These are phyloP conservation scores for Calonectria pseudoturangicola DNA, from an alignment of 2,329 filamentous ascomycete genomes.

Conservation along the genomic window DNA sequence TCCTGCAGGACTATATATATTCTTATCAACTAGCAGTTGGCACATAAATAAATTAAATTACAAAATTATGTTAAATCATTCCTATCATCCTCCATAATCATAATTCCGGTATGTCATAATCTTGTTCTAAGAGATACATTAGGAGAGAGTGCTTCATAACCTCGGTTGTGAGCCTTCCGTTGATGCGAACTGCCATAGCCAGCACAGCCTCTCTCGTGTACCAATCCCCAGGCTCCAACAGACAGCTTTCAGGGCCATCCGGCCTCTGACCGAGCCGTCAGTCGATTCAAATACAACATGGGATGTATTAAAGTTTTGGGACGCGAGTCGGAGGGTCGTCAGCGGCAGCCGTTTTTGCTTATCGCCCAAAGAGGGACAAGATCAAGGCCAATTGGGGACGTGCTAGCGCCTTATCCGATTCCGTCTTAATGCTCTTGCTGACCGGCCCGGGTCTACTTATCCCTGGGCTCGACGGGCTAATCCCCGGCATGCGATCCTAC, in stretches of 20 bases:
- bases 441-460: conserved; percentile 4
- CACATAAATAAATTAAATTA: neutral
- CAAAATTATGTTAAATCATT: neutral
- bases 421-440: neutral
- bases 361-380: conserved; percentile 8
- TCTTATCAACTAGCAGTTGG: neutral
- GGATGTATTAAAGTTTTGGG: conserved; percentile 24
- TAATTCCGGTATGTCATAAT: too few relatives aligned
- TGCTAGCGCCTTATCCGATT: neutral
- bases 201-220: neutral
- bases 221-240: neutral
- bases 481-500: neutral
- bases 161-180: neutral
- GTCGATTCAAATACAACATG: conserved; percentile 20
- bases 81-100: neutral
- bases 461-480: conserved; percentile 2
- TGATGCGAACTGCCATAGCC: neutral
- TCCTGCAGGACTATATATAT: neutral
- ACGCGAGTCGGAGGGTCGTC: neutral
- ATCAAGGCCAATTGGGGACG: neutral
- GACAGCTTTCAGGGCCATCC: neutral
- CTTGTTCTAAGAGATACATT: too few relatives aligned
- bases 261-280: conserved; percentile 4
- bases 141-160: neutral
- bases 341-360: neutral